These are phyloP conservation scores for Aspergillus sp. DNA, from an alignment of 2,329 filamentous ascomycete genomes.

Conservation along the genomic window DNA sequence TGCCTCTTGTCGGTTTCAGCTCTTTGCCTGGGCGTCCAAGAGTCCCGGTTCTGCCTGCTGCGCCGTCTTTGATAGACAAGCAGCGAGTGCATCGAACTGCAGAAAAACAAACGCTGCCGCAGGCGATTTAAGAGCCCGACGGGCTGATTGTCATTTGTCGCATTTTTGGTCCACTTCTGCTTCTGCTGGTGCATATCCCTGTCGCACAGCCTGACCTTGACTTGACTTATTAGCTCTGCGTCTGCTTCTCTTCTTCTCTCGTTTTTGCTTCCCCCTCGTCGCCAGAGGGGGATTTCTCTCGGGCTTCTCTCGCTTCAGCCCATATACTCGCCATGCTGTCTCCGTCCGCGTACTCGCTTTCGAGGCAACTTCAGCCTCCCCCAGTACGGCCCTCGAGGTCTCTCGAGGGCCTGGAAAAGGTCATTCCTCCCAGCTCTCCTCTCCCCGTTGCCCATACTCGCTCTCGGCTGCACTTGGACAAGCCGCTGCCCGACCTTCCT, in stretches of 20 bases:
- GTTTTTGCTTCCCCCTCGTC: neutral
- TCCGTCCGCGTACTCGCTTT: no score
- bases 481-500: slow-evolving; percentile 34
- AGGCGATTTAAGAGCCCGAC: neutral
- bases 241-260: neutral
- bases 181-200: neutral
- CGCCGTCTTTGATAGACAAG: neutral
- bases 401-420: slow-evolving; percentile 38
- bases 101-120: slow-evolving; percentile 3
- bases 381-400: slow-evolving; percentile 36
- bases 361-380: slow-evolving; percentile 18
- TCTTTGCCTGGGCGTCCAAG: no score
- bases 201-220: slow-evolving; percentile 2
- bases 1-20: no score
- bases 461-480: slow-evolving; percentile 28
- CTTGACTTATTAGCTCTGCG: neutral
- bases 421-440: slow-evolving; percentile 29
- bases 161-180: slow-evolving; percentile 9
- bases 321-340: no score
- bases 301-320: neutral
- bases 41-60: no score
- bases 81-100: neutral
- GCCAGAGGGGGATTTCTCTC: neutral
- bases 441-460: slow-evolving; percentile 11
- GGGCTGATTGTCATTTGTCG: neutral